Evolutionary conservation across 768 basidiomycete species (phyloP), one percentile per base, ranked within the genome.

Genomic region (Suillus subaureus): DNA sequence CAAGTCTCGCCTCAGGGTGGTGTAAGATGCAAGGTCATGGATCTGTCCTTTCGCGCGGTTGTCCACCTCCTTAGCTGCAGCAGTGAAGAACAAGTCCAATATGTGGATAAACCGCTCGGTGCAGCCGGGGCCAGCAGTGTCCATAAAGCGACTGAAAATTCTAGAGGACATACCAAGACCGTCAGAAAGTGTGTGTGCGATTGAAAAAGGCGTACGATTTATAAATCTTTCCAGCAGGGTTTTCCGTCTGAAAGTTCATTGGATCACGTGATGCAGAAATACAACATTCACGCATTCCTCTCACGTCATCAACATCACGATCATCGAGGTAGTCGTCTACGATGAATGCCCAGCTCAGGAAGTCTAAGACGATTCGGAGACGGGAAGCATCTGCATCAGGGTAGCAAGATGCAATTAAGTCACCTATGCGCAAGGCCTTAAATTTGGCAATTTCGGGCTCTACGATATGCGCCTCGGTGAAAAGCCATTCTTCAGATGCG

Each of bases 391-490:
- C 77, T 26, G 85, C 79, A 28, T 82, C 82, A 63, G 85, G 82
- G 73, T 90, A 91, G 73, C 87, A 89, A 71, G 1, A 40, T 40
- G 87, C 88, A 40, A 86, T 85, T 66, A 91, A 83, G n/a, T 47
- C 67, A 88, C 85, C 45, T 89, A 31, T 85, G 11, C n/a, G n/a
- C n/a, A 47, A 13, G n/a, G 11, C 87, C 70, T 80, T 80, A 61
- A 90, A 82, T 42, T 77, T 78, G 65, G 74, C 75, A 51, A 69
- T 61, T 13, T 71, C 71, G n/a, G 45, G 45, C 45, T 47, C 45
- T 47, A 11, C 45, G 2, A 47, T 0, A 12, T 21, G 45, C n/a
- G 9, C 9, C 11, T n/a, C n/a, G 9, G 21, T n/a, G n/a, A 47
- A n/a, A n/a, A 47, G 15, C 51, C 51, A 52, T 52, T 52, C 16